phyloP scores from a whole-genome alignment of 78 protist species.

The Tieghemostelium lacteum region DNA sequence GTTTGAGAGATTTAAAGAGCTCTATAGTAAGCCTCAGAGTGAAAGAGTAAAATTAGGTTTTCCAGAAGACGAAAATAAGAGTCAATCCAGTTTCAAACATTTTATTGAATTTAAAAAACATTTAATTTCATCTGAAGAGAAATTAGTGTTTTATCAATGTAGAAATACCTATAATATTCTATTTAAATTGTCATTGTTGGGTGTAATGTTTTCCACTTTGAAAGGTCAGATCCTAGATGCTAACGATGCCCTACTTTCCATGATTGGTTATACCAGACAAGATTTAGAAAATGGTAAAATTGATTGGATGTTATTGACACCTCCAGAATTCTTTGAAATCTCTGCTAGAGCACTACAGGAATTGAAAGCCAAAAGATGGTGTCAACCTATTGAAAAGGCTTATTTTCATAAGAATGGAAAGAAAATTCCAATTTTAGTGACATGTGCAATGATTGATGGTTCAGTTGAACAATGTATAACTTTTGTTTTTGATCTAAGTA shows the following conservation, averaged over 20 bases:
- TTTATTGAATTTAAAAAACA: slow-evolving; percentile 19
- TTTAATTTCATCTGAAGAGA: slow-evolving; percentile 27
- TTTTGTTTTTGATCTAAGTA: slow-evolving; percentile 54
- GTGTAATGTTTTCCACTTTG: slow-evolving; percentile 75
- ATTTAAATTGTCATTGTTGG: slow-evolving; percentile 39
- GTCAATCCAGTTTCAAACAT: neutral
- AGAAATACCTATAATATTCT: slow-evolving; percentile 50
- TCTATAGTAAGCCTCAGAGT: slow-evolving; percentile 15
- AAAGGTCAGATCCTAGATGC: slow-evolving; percentile 64
- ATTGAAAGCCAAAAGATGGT: slow-evolving; percentile 67
- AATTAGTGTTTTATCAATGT: slow-evolving; percentile 17
- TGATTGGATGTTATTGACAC: slow-evolving; percentile 74
- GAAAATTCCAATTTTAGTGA: slow-evolving; percentile 34
- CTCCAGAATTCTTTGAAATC: slow-evolving; percentile 68
- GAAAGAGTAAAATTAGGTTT: neutral
- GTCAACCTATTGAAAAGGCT: slow-evolving; percentile 78
- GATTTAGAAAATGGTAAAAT: slow-evolving; percentile 69
- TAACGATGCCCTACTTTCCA: slow-evolving; percentile 54
- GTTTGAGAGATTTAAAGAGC: slow-evolving; percentile 12
- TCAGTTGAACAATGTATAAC: slow-evolving; percentile 62
- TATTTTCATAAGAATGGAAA: slow-evolving; percentile 55
- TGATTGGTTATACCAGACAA: slow-evolving; percentile 47
- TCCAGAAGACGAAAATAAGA: neutral
- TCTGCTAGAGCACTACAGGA: slow-evolving; percentile 75
- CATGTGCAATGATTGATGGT: slow-evolving; percentile 67